Evolutionary conservation across 345 rosid genomes (phyloP).

Genomic region (Chamaenerion angustifolium): DNA sequence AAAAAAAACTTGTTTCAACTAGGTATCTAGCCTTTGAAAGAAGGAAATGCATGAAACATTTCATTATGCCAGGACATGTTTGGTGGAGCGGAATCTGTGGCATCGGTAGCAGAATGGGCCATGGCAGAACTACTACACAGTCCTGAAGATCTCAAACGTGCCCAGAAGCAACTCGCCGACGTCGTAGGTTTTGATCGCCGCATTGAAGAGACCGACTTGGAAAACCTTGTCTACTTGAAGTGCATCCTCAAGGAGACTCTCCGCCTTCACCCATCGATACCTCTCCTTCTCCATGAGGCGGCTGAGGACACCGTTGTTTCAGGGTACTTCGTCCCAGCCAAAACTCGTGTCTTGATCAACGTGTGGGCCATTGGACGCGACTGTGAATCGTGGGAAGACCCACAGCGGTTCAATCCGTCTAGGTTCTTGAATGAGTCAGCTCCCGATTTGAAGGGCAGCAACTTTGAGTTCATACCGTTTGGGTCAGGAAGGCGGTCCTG

Average conservation of each 20-base stretch:
- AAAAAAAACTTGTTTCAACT: too few species aligned
- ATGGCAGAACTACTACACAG: conserved; percentile 52
- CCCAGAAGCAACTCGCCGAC: conserved; percentile 46
- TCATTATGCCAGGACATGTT: too few species aligned
- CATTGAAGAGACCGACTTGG: conserved; percentile 45
- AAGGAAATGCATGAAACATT: too few species aligned
- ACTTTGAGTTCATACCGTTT: too few species aligned
- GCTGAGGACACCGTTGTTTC: conserved; percentile 33
- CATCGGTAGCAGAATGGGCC: conserved; percentile 73
- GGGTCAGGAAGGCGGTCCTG: too few species aligned
- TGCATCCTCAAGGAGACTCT: conserved; percentile 55
- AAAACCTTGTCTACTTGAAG: conserved; percentile 38
- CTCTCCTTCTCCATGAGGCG: conserved; percentile 63
- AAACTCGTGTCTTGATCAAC: conserved; percentile 54
- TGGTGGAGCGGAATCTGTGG: conserved; percentile 74
- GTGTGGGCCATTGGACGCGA: too few species aligned
- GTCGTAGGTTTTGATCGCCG: conserved; percentile 40
- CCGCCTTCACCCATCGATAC: conserved; percentile 74
- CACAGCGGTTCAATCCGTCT: conserved; percentile 36
- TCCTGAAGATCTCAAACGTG: conserved; percentile 32
- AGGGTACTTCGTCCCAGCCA: conserved; percentile 43
- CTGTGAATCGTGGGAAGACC: conserved; percentile 41
- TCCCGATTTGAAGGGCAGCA: too few species aligned
- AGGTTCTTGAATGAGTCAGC: too few species aligned
- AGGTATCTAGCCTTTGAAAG: too few species aligned